Percentiles rank a stretch among this genome's conserved stretches.
These are phyloP conservation scores for Calamus simplicifolius DNA, from an alignment of 176 grass and related monocot genomes.

Conservation along the genomic window DNA sequence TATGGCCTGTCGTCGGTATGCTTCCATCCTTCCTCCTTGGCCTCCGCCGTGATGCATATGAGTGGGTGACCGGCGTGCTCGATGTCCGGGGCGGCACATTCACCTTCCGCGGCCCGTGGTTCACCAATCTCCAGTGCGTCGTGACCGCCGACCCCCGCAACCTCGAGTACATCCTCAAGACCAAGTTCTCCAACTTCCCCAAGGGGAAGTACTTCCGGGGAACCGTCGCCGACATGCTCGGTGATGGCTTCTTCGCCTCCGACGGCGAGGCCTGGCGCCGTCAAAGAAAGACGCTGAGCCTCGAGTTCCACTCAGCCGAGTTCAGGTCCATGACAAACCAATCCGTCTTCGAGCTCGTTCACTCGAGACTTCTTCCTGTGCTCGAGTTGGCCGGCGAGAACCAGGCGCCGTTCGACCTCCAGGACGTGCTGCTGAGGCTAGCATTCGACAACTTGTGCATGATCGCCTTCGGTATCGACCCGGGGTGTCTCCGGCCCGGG, in stretches of 20 bases:
- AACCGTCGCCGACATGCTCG: conserved; percentile 66
- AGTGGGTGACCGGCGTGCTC: conserved; percentile 78
- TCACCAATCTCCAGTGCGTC: conserved; percentile 86
- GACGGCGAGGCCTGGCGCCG: conserved; percentile 72
- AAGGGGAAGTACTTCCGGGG: conserved; percentile 85
- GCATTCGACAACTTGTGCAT: conserved; percentile 95
- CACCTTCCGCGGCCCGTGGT: conserved; percentile 63
- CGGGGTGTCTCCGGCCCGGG: conserved; percentile 50
- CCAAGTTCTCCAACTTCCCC: conserved; percentile 64
- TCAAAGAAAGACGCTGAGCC: conserved; percentile 78
- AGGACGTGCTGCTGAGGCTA: conserved; percentile 82
- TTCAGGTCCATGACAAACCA: conserved; percentile 63
- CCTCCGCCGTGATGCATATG: conserved; percentile 64
- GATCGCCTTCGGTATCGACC: conserved; percentile 87
- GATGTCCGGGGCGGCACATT: conserved; percentile 62
- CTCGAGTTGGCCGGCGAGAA: conserved; percentile 24
- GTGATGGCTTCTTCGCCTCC: conserved; percentile 84
- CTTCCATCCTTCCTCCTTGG: conserved; percentile 70
- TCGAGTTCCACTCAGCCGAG: conserved; percentile 90
- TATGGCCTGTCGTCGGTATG: conserved; percentile 83
- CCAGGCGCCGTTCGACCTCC: conserved; percentile 46
- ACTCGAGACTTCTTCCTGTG: conserved; percentile 61
- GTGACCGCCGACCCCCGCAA: conserved; percentile 86
- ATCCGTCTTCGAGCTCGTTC: conserved; percentile 74
- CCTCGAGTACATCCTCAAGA: conserved; percentile 93